Evolutionary conservation across 2,329 filamentous ascomycete genomes (phyloP).

Genomic region (Sordariomycetes sp.): DNA sequence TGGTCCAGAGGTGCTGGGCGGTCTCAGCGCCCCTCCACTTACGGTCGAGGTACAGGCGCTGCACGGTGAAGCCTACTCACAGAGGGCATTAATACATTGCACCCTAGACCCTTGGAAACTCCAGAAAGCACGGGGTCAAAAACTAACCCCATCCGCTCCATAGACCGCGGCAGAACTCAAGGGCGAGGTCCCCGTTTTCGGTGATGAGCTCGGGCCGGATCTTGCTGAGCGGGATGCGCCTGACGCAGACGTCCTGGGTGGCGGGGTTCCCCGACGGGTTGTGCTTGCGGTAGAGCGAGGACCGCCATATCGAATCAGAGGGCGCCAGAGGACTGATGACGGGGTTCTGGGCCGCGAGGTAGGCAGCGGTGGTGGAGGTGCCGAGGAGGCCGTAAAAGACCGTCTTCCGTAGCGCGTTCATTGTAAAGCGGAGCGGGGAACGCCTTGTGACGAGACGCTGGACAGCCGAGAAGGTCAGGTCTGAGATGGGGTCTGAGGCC

Average conservation of each 20-base stretch:
- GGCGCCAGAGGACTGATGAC: slow-evolving; percentile 46
- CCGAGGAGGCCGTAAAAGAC: slow-evolving; percentile 33
- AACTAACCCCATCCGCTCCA: slow-evolving; percentile 55
- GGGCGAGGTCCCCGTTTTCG: slow-evolving; percentile 43
- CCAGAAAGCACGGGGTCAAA: background rate
- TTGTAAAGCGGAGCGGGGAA: slow-evolving; percentile 14
- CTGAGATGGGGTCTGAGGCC: background rate
- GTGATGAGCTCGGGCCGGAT: slow-evolving; percentile 56
- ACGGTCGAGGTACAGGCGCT: slow-evolving; percentile 45
- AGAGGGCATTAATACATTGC: background rate
- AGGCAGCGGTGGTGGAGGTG: slow-evolving; percentile 35
- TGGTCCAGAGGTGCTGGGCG: slow-evolving; percentile 47
- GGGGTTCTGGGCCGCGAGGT: slow-evolving; percentile 40
- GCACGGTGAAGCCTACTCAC: slow-evolving; percentile 40
- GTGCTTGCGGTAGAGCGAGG: slow-evolving; percentile 42
- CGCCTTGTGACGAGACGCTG: background rate
- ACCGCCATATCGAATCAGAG: slow-evolving; percentile 51
- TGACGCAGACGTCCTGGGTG: slow-evolving; percentile 54
- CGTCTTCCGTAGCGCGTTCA: slow-evolving; percentile 42
- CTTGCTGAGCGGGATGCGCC: slow-evolving; percentile 49
- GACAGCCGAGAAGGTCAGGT: background rate
- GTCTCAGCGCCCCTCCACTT: slow-evolving; percentile 49
- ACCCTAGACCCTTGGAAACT: background rate
- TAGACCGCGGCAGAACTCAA: slow-evolving; percentile 57
- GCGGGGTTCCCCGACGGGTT: slow-evolving; percentile 54